Evolutionary conservation across 371 early-diverging fungal genomes (phyloP).

Genomic region (Phascolomyces articulosus): DNA sequence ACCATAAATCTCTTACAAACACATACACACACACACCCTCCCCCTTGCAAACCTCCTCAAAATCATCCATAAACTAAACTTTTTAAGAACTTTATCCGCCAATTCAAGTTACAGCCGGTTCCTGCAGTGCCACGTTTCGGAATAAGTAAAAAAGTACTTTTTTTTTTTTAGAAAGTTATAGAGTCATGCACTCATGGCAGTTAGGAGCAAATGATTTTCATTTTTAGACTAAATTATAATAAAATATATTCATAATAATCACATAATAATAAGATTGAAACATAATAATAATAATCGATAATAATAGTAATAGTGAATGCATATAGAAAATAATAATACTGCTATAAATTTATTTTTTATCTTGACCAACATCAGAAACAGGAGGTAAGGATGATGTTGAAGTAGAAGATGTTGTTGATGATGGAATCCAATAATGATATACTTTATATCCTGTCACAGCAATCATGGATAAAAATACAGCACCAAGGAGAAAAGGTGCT

Average conservation of each 20-base stretch:
- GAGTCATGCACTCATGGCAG: not conserved
- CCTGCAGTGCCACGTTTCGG: not conserved
- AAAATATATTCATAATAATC: not conserved
- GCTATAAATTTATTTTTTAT: too few relatives aligned
- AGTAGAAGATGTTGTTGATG: not conserved
- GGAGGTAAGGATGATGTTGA: too few relatives aligned
- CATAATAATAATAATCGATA: too few relatives aligned
- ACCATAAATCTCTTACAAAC: not conserved
- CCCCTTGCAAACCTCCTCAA: not conserved
- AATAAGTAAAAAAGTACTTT: not conserved
- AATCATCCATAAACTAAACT: not conserved
- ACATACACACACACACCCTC: too few relatives aligned
- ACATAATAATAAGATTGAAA: too few relatives aligned
- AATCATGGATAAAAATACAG: not conserved
- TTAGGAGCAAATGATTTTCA: not conserved
- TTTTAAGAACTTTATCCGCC: not conserved
- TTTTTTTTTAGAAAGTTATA: not conserved
- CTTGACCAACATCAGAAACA: too few relatives aligned
- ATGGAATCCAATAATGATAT: not conserved
- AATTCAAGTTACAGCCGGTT: not conserved
- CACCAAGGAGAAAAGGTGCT: not conserved
- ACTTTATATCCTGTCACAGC: not conserved
- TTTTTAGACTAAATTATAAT: not conserved
- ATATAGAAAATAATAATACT: too few relatives aligned
- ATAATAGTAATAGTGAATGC: too few relatives aligned